A percentile compares a stretch with the other conserved stretches of the same genome.
Conservation (phyloP, 2,329 filamentous ascomycete genomes). For the Coniochaeta sp. region DNA sequence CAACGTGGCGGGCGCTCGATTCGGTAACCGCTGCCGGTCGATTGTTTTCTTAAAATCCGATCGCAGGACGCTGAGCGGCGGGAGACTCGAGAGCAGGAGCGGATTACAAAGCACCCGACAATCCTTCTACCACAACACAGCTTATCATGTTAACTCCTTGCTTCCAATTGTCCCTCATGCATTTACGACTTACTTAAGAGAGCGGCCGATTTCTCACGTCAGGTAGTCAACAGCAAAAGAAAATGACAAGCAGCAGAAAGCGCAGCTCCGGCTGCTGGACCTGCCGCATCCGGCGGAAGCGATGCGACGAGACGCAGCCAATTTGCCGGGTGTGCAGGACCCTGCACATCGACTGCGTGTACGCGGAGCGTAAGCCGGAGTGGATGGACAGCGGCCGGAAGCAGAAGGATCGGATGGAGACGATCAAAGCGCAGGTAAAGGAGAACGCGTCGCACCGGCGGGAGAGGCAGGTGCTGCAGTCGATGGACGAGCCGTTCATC, state of each 20-base stretch:
- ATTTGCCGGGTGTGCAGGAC: constrained; percentile 39
- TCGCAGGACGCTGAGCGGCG: too few species aligned
- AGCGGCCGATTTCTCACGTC: too few species aligned
- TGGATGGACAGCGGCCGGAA: constrained; percentile 46
- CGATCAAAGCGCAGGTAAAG: constrained; percentile 48
- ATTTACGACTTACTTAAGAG: too few species aligned
- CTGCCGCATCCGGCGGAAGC: constrained; percentile 51
- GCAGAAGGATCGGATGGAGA: constrained; percentile 41
- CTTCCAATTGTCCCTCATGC: too few species aligned
- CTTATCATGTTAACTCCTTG: too few species aligned
- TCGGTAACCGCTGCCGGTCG: too few species aligned
- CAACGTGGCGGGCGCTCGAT: too few species aligned
- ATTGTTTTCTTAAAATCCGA: too few species aligned
- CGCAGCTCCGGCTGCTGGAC: constrained; percentile 45
- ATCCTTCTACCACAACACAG: too few species aligned
- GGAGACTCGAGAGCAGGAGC: too few species aligned
- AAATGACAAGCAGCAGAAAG: background rate
- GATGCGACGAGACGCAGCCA: constrained; percentile 46
- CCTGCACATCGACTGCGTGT: constrained; percentile 49
- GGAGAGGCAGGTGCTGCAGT: constrained; percentile 27
- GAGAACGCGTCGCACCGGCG: constrained; percentile 40
- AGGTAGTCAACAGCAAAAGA: too few species aligned
- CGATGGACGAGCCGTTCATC: background rate
- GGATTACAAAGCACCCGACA: too few species aligned
- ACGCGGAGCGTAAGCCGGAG: constrained; percentile 39